These are phyloP conservation scores for Chara braunii DNA, from an alignment of 139 green algal genomes.

Conservation along the genomic window DNA sequence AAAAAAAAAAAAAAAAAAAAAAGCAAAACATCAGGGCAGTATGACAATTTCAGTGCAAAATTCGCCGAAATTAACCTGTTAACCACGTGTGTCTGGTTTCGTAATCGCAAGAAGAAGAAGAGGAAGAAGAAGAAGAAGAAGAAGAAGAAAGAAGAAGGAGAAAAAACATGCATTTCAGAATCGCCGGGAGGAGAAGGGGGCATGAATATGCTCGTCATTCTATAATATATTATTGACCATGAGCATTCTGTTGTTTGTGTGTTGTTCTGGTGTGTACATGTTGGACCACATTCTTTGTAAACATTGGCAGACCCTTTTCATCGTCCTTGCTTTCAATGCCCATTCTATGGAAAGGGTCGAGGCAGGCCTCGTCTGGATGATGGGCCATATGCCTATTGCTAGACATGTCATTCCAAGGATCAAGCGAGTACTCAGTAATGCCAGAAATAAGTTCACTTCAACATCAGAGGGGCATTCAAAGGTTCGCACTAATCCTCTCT, in stretches of 20 bases:
- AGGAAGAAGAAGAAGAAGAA: neutral
- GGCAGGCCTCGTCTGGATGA: constrained; percentile 8
- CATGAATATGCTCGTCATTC: neutral
- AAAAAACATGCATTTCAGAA: neutral
- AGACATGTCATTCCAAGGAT: constrained; percentile 4
- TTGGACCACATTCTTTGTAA: neutral
- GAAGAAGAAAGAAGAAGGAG: neutral
- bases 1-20: too few relatives aligned
- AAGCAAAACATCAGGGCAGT: too few relatives aligned
- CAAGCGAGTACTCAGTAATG: constrained; percentile 8
- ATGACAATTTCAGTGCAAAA: too few relatives aligned
- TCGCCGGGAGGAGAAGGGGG: neutral
- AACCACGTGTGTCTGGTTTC: too few relatives aligned
- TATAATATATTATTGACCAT: neutral
- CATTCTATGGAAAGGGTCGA: constrained; percentile 25
- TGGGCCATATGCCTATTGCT: constrained; percentile 4
- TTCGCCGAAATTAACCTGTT: too few relatives aligned
- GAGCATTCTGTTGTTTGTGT: neutral
- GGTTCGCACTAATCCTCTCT: too few relatives aligned
- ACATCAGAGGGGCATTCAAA: too few relatives aligned
- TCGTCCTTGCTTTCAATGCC: constrained; percentile 29
- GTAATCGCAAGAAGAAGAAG: too few relatives aligned
- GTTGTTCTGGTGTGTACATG: neutral
- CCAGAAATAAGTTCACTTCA: constrained; percentile 10
- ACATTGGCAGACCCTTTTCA: constrained; percentile 18